Conservation (phyloP, 345 rosid genomes). For the Cardamine chenopodiifolia region DNA sequence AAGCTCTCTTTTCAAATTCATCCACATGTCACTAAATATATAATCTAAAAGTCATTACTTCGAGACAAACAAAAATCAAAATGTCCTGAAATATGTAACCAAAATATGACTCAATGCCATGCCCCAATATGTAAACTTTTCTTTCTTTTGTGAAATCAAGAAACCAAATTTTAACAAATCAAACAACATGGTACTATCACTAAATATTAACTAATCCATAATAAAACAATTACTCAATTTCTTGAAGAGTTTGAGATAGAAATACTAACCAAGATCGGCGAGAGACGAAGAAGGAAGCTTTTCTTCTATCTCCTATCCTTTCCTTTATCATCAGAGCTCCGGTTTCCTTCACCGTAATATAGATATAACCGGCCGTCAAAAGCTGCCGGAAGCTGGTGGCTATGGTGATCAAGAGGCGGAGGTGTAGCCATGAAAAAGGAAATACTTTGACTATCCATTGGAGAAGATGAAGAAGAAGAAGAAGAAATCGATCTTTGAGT, state of each 20-base stretch:
- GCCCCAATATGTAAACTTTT: constrained; percentile 42
- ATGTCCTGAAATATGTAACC: constrained; percentile 12
- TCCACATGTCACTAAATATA: constrained; percentile 20
- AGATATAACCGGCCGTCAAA: constrained; percentile 39
- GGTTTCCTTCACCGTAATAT: constrained; percentile 61
- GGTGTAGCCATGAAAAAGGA: constrained; percentile 71
- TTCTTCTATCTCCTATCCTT: constrained; percentile 74
- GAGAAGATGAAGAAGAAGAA: constrained; percentile 40
- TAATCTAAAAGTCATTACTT: constrained; percentile 31
- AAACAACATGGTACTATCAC: constrained; percentile 34
- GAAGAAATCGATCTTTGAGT: constrained; percentile 67
- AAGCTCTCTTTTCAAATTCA: constrained; percentile 41
- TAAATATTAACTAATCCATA: constrained; percentile 24
- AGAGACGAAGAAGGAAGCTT: no score
- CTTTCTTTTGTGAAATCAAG: constrained; percentile 55
- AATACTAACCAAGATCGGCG: constrained; percentile 49
- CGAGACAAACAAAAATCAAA: constrained; percentile 29
- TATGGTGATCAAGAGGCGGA: constrained; percentile 57
- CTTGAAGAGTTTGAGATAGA: not conserved
- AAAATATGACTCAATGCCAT: constrained; percentile 25
- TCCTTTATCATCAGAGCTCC: constrained; percentile 68
- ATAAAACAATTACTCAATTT: not conserved
- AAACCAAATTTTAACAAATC: constrained; percentile 34
- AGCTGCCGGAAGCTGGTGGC: constrained; percentile 60
- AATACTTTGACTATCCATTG: constrained; percentile 56